Conservation (phyloP, 2,329 filamentous ascomycete species). For the Colletotrichum lini region DNA sequence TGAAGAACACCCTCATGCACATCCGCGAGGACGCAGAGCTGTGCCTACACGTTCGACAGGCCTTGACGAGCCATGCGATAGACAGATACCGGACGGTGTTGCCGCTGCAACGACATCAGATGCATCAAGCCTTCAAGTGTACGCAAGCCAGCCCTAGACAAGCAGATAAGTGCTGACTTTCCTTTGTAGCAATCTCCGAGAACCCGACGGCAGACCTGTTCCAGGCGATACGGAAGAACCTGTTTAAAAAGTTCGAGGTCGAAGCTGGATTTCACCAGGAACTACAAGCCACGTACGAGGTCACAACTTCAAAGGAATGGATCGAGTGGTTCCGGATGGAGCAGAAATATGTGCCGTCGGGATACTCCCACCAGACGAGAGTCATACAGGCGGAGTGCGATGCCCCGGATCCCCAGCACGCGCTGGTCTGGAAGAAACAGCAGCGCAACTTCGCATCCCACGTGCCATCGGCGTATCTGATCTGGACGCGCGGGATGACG, state of each 20-base stretch:
- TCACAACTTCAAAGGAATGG: slow-evolving; percentile 47
- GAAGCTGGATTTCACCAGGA: slow-evolving; percentile 48
- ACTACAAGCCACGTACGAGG: slow-evolving; percentile 46
- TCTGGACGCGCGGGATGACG: slow-evolving; percentile 49
- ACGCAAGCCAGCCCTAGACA: neutral
- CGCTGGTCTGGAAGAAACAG: slow-evolving; percentile 48
- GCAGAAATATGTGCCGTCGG: slow-evolving; percentile 46
- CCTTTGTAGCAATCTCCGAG: slow-evolving; percentile 22
- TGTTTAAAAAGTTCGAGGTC: slow-evolving; percentile 46
- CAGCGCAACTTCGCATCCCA: slow-evolving; percentile 43
- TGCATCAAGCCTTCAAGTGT: slow-evolving; percentile 32
- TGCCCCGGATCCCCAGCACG: slow-evolving; percentile 48
- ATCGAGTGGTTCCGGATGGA: slow-evolving; percentile 47
- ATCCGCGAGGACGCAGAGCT: slow-evolving; percentile 43
- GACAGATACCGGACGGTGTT: slow-evolving; percentile 39
- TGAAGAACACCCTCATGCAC: slow-evolving; percentile 36
- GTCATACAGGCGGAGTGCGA: slow-evolving; percentile 48
- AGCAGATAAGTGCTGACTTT: neutral
- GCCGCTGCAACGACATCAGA: slow-evolving; percentile 38
- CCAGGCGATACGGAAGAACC: slow-evolving; percentile 44
- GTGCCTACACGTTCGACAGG: slow-evolving; percentile 40
- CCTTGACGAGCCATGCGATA: slow-evolving; percentile 40
- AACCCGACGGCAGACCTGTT: slow-evolving; percentile 35
- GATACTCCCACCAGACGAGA: slow-evolving; percentile 42
- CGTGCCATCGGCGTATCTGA: slow-evolving; percentile 45